phyloP scores from a whole-genome alignment of 202 grass and related monocot genomes.

The Dendrocalamus latiflorus region DNA sequence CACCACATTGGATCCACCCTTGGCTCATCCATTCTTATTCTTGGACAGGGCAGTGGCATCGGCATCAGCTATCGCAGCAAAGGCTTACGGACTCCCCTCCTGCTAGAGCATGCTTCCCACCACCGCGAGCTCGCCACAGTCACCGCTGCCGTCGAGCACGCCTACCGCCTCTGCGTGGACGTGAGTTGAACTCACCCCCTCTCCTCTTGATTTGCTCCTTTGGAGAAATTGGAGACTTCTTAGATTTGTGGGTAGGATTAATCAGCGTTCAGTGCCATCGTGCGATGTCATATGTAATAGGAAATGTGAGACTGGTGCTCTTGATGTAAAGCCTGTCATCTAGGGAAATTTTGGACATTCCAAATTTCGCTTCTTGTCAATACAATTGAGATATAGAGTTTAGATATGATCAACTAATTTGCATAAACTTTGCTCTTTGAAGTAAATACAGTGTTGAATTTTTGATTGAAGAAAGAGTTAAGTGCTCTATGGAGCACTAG shows the following conservation, averaged over 20 bases:
- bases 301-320: no score
- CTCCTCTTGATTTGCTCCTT: not conserved
- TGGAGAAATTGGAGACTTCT: not conserved
- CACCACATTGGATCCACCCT: no score
- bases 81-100: constrained; percentile 46
- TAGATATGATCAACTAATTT: not conserved
- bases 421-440: not conserved
- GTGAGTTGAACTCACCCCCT: constrained; percentile 33
- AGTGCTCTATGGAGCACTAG: no score
- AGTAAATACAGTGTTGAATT: not conserved
- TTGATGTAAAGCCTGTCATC: no score
- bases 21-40: not conserved
- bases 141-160: constrained; percentile 49
- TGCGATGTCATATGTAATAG: no score
- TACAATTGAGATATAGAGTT: no score
- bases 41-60: constrained; percentile 8
- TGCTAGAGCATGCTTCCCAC: constrained; percentile 37
- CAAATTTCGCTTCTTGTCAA: not conserved
- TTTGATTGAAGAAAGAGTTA: no score
- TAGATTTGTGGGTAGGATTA: not conserved
- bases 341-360: not conserved
- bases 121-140: constrained; percentile 57
- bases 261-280: not conserved
- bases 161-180: constrained; percentile 75
- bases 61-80: not conserved